Conservation (phyloP, 139 green algal species). For the Nannochloris sp. region DNA sequence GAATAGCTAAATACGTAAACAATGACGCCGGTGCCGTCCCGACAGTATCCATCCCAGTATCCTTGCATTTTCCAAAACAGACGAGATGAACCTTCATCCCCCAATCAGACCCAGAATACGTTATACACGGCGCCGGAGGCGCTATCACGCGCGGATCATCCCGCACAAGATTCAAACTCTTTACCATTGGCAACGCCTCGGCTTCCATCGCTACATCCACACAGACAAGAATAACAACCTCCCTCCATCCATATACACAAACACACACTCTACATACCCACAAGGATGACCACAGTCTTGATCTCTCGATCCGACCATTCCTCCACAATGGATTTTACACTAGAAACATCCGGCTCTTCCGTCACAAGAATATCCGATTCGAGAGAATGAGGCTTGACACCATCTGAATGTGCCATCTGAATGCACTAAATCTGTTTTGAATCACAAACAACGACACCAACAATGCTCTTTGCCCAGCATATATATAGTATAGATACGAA, state of each 20-base stretch:
- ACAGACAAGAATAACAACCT: background rate
- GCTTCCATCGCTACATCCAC: slow-evolving; percentile 75
- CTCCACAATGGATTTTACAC: background rate
- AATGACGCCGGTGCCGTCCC: slow-evolving; percentile 82
- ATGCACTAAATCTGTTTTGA: no score
- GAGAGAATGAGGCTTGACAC: background rate
- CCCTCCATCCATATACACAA: background rate
- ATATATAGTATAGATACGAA: no score
- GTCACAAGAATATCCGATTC: background rate
- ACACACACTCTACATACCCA: background rate
- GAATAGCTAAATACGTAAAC: slow-evolving; percentile 71
- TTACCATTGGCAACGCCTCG: slow-evolving; percentile 72
- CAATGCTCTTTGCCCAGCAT: no score
- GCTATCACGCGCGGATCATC: slow-evolving; percentile 46
- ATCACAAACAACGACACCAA: no score
- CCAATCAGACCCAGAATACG: slow-evolving; percentile 45
- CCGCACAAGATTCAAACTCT: slow-evolving; percentile 45
- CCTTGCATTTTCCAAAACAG: slow-evolving; percentile 57
- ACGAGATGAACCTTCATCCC: slow-evolving; percentile 63
- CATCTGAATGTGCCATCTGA: no score
- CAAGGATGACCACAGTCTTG: background rate
- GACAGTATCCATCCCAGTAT: slow-evolving; percentile 75
- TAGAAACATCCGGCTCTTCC: background rate
- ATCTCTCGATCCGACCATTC: background rate
- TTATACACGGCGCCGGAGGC: slow-evolving; percentile 50